Conservation (phyloP, 495 filamentous ascomycete species). For the Chaetomium tenue region DNA sequence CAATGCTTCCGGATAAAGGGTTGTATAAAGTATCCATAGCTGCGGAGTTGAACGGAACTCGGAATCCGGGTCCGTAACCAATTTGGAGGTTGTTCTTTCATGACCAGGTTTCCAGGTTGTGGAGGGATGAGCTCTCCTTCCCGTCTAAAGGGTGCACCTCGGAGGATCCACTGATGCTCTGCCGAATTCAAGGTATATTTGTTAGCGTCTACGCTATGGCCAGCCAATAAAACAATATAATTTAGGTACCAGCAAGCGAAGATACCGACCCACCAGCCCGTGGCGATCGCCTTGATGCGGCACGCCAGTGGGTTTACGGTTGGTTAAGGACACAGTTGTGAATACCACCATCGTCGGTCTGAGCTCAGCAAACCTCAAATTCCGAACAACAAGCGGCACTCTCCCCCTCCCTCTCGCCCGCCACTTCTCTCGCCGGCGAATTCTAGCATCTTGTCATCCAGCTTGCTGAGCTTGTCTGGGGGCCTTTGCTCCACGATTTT, state of each 20-base stretch:
- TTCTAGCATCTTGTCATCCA: slow-evolving; percentile 1
- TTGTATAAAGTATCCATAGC: not conserved
- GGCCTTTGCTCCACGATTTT: not conserved
- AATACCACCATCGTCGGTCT: slow-evolving; percentile 24
- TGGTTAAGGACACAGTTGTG: slow-evolving; percentile 40
- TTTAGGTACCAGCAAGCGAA: slow-evolving; percentile 3
- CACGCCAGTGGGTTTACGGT: slow-evolving; percentile 12
- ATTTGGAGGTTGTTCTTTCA: not conserved
- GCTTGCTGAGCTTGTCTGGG: slow-evolving; percentile 14
- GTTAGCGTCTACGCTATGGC: not conserved
- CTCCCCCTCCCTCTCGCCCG: not conserved
- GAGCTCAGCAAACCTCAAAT: slow-evolving; percentile 28
- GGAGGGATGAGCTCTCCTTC: slow-evolving; percentile 6
- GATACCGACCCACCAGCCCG: slow-evolving; percentile 21
- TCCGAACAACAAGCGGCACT: not conserved
- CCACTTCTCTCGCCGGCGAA: slow-evolving; percentile 16
- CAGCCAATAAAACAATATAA: not conserved
- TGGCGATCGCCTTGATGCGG: slow-evolving; percentile 20
- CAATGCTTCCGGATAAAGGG: not conserved
- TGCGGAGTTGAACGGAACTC: slow-evolving; percentile 10
- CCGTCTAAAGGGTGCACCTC: not conserved
- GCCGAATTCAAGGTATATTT: not conserved
- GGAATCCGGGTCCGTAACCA: not conserved
- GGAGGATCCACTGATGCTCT: not conserved
- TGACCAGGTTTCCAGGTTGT: not conserved